These are phyloP conservation scores for Protomyces arabidopsidicola DNA, from an alignment of 1,139 yeast species.

Conservation along the genomic window DNA sequence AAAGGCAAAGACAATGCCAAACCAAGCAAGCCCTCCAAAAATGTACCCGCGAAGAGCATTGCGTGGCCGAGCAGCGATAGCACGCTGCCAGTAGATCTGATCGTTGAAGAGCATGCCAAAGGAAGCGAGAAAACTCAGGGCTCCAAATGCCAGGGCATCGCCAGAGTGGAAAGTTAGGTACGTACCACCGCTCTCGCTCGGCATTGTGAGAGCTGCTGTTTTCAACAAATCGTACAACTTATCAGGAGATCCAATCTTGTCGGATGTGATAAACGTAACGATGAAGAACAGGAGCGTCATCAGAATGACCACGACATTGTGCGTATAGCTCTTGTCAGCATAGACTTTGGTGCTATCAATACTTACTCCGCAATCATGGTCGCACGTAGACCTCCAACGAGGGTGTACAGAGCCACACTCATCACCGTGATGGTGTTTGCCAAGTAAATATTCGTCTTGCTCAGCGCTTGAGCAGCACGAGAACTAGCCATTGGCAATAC, in stretches of 20 bases:
- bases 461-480: conserved; percentile 39
- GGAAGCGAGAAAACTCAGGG: conserved; percentile 34
- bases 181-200: conserved; percentile 49
- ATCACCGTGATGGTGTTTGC: conserved; percentile 43
- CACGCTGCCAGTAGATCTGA: conserved; percentile 38
- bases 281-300: conserved; percentile 42
- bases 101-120: conserved; percentile 29
- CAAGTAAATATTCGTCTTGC: conserved; percentile 44
- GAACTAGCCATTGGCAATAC: conserved; percentile 45
- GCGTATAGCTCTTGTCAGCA: conserved; percentile 39
- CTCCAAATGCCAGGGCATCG: conserved; percentile 44
- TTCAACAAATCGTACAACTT: conserved; percentile 47
- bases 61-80: conserved; percentile 44
- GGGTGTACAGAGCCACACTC: conserved; percentile 46
- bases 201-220: conserved; percentile 39
- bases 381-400: conserved; percentile 48
- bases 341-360: background rate
- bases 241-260: conserved; percentile 47
- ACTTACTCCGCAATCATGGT: conserved; percentile 46
- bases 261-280: conserved; percentile 43
- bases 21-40: conserved; percentile 46
- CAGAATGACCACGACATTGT: conserved; percentile 45
- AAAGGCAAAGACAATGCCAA: conserved; percentile 44
- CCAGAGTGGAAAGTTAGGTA: conserved; percentile 48
- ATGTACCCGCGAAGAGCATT: conserved; percentile 43